phyloP scores from a whole-genome alignment of 164 flowering plant species.

The Cinnamomum chago region DNA sequence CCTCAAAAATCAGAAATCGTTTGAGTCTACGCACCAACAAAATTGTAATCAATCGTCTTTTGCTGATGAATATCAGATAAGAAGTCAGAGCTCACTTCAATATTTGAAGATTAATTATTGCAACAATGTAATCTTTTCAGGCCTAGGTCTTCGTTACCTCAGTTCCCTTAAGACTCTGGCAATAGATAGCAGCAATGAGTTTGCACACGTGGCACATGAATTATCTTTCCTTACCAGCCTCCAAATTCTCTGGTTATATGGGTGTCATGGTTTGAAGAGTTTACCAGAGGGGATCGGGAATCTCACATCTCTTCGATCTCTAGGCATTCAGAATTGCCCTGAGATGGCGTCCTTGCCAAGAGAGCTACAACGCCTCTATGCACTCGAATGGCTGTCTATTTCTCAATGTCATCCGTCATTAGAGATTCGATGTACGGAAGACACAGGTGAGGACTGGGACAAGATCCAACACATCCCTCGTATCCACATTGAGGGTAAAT shows the following conservation, averaged over 20 bases:
- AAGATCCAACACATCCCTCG: neutral
- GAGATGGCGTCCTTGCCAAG: neutral
- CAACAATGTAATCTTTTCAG: neutral
- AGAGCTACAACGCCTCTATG: neutral
- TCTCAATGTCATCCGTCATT: neutral
- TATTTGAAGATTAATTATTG: fast-evolving
- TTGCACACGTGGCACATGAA: neutral
- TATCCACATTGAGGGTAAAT: neutral
- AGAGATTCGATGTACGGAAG: neutral
- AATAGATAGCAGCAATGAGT: neutral
- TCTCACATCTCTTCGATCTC: neutral
- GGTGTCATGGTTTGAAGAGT: neutral
- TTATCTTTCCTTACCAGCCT: neutral
- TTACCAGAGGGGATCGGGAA: neutral
- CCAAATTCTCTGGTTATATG: fast-evolving
- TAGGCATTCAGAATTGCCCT: fast-evolving
- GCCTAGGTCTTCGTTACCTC: slow-evolving; percentile 10
- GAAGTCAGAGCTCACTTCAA: neutral
- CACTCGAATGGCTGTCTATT: neutral
- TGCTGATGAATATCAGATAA: neutral
- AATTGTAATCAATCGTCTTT: neutral
- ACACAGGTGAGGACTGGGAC: slow-evolving; percentile 2
- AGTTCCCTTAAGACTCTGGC: neutral
- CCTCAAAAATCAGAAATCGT: neutral
- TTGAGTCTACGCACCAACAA: no score